phyloP scores from a whole-genome alignment of 2,329 filamentous ascomycete genomes.

The Trichoderma brevicompactum region DNA sequence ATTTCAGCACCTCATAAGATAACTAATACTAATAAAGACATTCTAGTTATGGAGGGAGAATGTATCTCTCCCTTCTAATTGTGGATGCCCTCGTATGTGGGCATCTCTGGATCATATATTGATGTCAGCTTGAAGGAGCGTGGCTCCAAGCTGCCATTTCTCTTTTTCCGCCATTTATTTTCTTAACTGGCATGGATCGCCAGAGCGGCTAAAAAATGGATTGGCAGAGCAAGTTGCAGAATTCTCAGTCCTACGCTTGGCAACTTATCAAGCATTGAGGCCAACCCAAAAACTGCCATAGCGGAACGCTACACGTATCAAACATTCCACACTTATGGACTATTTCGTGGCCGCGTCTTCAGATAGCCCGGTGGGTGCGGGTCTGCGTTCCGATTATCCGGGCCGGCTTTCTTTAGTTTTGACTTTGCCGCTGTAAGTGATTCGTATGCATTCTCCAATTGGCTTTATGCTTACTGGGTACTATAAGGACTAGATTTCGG shows the following conservation, averaged over 20 bases:
- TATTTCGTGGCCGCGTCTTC: conserved; percentile 9
- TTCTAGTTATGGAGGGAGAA: not conserved
- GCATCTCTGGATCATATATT: not conserved
- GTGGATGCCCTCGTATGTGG: not conserved
- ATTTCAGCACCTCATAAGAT: not conserved
- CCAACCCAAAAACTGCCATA: not conserved
- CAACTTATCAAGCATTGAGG: not conserved
- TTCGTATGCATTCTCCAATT: not conserved
- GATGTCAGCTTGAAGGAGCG: not conserved
- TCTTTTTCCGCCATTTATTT: not conserved
- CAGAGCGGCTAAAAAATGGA: not conserved
- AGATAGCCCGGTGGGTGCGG: conserved; percentile 9
- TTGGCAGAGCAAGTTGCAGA: not conserved
- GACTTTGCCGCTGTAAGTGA: not conserved
- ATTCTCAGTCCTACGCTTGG: not conserved
- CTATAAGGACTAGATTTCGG: not conserved
- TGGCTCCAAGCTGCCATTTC: not conserved
- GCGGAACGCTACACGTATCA: conserved; percentile 23
- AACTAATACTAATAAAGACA: not conserved
- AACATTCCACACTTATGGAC: conserved; percentile 29
- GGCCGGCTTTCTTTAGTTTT: not conserved
- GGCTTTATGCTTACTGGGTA: not conserved
- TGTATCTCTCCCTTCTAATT: not conserved
- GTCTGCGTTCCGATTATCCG: conserved; percentile 16
- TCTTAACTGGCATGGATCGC: conserved; percentile 32